These are phyloP conservation scores for Penicillium sp. DNA, from an alignment of 2,329 filamentous ascomycete species.

Conservation along the genomic window DNA sequence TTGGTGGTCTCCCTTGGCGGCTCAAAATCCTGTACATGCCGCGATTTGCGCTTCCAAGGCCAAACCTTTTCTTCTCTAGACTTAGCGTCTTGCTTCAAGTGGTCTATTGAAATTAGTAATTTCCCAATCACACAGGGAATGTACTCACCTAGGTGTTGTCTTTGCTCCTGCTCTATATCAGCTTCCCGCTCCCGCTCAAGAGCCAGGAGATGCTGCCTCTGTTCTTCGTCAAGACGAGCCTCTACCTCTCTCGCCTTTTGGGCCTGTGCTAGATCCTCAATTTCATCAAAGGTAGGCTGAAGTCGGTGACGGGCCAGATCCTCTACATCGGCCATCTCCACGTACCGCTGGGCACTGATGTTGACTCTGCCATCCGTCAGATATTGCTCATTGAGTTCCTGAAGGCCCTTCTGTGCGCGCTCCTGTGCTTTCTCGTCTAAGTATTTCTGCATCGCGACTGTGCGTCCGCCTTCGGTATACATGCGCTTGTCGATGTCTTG, in stretches of 20 bases:
- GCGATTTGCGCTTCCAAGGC: conserved; percentile 36
- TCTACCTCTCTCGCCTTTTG: conserved; percentile 71
- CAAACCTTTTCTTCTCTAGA: conserved; percentile 31
- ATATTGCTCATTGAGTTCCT: conserved; percentile 65
- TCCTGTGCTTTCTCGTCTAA: conserved; percentile 79
- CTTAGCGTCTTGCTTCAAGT: conserved; percentile 27
- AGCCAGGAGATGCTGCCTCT: conserved; percentile 64
- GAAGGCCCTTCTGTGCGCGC: conserved; percentile 68
- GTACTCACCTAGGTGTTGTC: conserved; percentile 33
- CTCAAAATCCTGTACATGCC: conserved; percentile 24
- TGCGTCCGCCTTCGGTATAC: conserved; percentile 75
- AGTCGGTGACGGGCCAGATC: conserved; percentile 76
- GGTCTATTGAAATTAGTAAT: conserved; percentile 19
- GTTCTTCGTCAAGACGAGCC: conserved; percentile 66
- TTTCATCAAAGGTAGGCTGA: conserved; percentile 83
- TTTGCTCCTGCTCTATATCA: conserved; percentile 39
- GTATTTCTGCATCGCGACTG: conserved; percentile 69
- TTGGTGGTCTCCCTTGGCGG: conserved; percentile 10
- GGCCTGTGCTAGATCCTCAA: conserved; percentile 75
- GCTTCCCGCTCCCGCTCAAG: conserved; percentile 46
- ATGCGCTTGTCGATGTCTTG: conserved; percentile 82
- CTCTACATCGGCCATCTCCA: conserved; percentile 79
- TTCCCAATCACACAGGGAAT: not conserved
- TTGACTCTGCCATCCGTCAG: conserved; percentile 62
- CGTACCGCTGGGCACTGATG: conserved; percentile 79